Evolutionary conservation across 345 rosid genomes (phyloP).

Genomic region (Camelina neglecta): DNA sequence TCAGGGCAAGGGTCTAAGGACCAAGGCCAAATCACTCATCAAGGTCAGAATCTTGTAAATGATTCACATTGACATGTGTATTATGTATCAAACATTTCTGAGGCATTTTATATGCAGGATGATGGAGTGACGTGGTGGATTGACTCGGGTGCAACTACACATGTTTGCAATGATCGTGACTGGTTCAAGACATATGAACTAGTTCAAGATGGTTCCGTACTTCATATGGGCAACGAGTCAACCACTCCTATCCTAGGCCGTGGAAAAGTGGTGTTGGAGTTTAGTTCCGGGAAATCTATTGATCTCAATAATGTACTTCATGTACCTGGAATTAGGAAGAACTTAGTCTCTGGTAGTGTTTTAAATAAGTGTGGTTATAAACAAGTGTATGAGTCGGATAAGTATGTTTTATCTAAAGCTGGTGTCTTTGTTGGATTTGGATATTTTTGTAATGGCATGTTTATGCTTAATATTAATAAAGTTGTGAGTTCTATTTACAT

Average conservation of each 20-base stretch:
- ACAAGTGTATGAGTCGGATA: no score
- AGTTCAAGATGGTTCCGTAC: background rate
- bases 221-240: slow-evolving; percentile 6
- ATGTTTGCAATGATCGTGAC: background rate
- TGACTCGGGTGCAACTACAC: background rate
- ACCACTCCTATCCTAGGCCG: background rate
- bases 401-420: no score
- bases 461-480: no score
- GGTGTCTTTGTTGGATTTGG: no score
- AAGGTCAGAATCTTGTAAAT: no score
- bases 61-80: no score
- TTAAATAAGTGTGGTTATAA: no score
- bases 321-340: background rate
- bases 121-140: slow-evolving; percentile 20
- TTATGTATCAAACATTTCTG: background rate
- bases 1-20: no score
- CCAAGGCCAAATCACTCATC: no score
- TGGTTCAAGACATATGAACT: background rate
- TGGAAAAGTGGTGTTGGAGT: background rate
- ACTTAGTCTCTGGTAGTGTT: no score
- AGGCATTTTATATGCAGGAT: slow-evolving; percentile 13
- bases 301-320: slow-evolving; percentile 5
- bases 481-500: no score
- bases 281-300: slow-evolving; percentile 5
- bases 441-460: no score